These are phyloP conservation scores for Solanum tacnaense DNA, from an alignment of 257 asterid genomes.

Conservation along the genomic window DNA sequence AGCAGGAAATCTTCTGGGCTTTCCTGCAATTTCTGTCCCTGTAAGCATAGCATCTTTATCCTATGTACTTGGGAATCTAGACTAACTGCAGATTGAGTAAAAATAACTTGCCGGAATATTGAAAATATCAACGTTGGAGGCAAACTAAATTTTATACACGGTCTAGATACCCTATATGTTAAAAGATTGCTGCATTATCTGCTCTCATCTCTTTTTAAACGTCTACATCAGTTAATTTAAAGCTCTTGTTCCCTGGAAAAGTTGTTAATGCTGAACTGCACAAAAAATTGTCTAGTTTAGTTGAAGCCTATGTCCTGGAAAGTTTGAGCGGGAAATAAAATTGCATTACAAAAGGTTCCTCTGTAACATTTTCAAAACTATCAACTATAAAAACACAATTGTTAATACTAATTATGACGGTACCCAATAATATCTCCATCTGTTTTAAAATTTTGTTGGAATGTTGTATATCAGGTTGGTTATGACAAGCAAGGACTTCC, in stretches of 20 bases:
- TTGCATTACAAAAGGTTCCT: background rate
- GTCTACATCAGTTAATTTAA: background rate
- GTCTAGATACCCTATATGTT: background rate
- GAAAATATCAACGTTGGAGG: background rate
- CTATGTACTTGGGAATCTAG: background rate
- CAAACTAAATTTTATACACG: background rate
- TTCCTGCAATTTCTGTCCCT: conserved; percentile 89
- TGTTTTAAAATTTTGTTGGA: background rate
- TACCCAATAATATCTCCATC: background rate
- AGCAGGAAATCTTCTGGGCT: conserved; percentile 75
- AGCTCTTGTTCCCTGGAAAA: too few species aligned
- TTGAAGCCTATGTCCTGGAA: background rate
- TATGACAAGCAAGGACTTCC: conserved; percentile 95
- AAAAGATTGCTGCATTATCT: background rate
- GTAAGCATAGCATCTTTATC: conserved; percentile 34
- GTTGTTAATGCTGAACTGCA: background rate
- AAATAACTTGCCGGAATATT: background rate
- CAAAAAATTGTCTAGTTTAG: background rate
- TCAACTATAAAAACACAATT: background rate
- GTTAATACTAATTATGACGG: background rate
- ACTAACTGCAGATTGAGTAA: background rate
- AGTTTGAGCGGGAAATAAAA: background rate
- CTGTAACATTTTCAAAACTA: background rate
- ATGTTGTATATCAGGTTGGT: conserved; percentile 45
- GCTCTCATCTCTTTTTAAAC: background rate